Base-by-base conservation (phyloP, 108 stramenopile genomes). In the Nitzschia sp. region DNA sequence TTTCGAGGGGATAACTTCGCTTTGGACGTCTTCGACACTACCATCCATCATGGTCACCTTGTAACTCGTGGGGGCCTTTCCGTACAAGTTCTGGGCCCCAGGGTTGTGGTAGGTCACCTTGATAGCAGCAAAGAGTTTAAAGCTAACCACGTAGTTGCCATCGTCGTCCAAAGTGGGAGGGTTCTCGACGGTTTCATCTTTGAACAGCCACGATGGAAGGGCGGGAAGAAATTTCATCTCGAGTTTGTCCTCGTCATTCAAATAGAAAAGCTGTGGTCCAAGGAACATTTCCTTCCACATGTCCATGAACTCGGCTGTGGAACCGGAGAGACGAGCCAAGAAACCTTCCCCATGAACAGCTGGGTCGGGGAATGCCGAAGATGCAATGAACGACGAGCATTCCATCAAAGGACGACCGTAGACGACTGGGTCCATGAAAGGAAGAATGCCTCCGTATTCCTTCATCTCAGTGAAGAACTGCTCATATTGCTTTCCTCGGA, bases 361-460 rank as follows among this genome's bases (percentile, higher is more conserved):
- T 19, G 90, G 85, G 74, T 97, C 95, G 1, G 87, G 90, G 83
- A 96, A 97, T 31, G 91, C 93, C 35, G 93, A 93, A 27, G 91
- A 93, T 3, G 95, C 93, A 56, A 94, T 90, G 76, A 94, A 94
- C 11, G 94, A 96, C 1, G 94, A 92, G 63, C 93, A 94, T 53
- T 97, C 95, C 81, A 95, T 92, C 22, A 96, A 80, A 9, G 94
- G 94, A 58, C 97, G 93, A 48, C 97, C 97, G 71, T 96, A 97
- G 1, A 82, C 67, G 41, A 84, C 73, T 15, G 91, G 86, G 73
- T 97, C 94, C 95, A 96, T 96, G 77, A 92, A 97, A 15, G 97
- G 93, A 21, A 95, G 78, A 70, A 97, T 92, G 66, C 94, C 88
- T 23, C 89, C 93, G 23, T 61, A 25, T 25, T 85, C 94, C 67